Conservation (phyloP, 257 asterid species). For the Solanum lycopersicoides region DNA sequence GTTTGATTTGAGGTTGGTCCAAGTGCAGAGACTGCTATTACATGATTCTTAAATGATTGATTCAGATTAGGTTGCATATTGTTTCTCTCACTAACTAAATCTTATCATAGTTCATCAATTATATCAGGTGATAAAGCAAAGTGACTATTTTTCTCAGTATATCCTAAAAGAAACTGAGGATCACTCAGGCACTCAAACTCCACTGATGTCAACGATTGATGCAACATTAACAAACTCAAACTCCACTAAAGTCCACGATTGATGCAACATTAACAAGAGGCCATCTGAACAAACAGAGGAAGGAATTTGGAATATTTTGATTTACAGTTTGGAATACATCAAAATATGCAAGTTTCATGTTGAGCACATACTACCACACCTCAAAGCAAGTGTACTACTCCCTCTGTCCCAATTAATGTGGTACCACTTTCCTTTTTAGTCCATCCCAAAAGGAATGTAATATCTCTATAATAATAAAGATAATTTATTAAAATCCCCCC, state of each 20-base stretch:
- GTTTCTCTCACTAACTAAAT: neutral
- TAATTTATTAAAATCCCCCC: neutral
- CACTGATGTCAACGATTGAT: neutral
- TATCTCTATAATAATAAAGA: neutral
- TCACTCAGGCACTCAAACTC: neutral
- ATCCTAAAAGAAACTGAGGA: neutral
- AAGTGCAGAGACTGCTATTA: neutral
- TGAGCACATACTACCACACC: neutral
- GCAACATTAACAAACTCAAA: neutral
- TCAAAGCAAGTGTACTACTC: neutral
- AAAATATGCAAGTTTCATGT: neutral
- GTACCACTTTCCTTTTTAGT: neutral
- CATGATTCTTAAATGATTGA: neutral
- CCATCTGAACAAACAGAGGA: neutral
- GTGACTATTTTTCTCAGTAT: neutral
- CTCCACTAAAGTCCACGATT: neutral
- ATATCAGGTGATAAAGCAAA: neutral
- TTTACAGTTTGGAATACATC: neutral
- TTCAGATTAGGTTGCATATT: neutral
- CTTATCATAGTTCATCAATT: neutral
- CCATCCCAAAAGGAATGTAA: neutral
- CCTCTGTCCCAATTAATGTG: neutral
- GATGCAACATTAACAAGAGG: neutral
- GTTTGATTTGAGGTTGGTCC: neutral
- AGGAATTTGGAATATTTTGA: neutral